Evolutionary conservation across 2,329 filamentous ascomycete species (phyloP).

Genomic region (Coniochaeta ligniaria): DNA sequence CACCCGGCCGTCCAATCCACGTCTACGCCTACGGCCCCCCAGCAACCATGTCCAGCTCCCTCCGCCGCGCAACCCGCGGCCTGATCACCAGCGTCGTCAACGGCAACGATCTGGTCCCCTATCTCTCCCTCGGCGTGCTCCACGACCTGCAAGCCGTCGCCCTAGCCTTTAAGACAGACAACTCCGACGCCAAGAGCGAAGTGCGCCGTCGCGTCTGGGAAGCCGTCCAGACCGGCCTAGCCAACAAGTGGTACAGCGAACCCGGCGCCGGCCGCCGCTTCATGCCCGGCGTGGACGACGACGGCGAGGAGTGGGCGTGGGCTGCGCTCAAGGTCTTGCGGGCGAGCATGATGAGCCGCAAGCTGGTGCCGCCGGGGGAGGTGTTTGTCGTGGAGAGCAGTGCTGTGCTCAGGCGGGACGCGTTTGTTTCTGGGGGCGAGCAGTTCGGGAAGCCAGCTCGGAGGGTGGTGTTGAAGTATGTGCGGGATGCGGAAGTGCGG

Average conservation of each 20-base stretch:
- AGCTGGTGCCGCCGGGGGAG: conserved; percentile 69
- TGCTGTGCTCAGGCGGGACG: conserved; percentile 59
- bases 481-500: conserved; percentile 61
- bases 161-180: conserved; percentile 66
- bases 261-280: background rate
- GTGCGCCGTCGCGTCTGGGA: conserved; percentile 61
- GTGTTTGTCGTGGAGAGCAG: conserved; percentile 67
- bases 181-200: conserved; percentile 58
- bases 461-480: conserved; percentile 61
- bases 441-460: conserved; percentile 48
- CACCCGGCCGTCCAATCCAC: conserved; percentile 63
- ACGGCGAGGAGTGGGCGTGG: conserved; percentile 64
- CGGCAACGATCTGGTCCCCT: conserved; percentile 66
- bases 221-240: conserved; percentile 53
- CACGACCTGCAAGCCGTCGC: conserved; percentile 70
- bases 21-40: conserved; percentile 75
- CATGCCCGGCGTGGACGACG: conserved; percentile 22
- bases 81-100: conserved; percentile 70
- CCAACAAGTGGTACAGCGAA: conserved; percentile 50
- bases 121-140: conserved; percentile 64
- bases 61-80: conserved; percentile 63
- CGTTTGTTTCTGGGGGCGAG: conserved; percentile 38
- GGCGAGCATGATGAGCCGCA: conserved; percentile 59
- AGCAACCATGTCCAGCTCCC: conserved; percentile 61
- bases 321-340: conserved; percentile 59